Percentiles rank a stretch among this genome's conserved stretches.
Conservation (phyloP, 805 yeast genomes). For the Lipomyces spencermartinsiae region DNA sequence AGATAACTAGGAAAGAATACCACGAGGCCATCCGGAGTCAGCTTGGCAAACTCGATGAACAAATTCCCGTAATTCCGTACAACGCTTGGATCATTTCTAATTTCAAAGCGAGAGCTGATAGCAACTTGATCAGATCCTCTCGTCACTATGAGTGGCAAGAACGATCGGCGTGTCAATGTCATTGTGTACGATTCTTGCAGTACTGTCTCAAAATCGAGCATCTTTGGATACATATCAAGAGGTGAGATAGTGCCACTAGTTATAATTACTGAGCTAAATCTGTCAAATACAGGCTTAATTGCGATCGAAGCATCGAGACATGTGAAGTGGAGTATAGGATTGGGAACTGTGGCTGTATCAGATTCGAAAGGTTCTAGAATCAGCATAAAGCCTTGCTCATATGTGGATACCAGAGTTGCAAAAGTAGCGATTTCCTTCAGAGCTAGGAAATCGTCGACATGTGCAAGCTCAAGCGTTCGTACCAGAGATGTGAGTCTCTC, state of each 20-base stretch:
- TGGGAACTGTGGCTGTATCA: slow-evolving; percentile 94
- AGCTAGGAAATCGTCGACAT: slow-evolving; percentile 90
- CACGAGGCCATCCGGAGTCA: slow-evolving; percentile 97
- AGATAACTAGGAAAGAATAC: slow-evolving; percentile 96
- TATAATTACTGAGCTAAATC: slow-evolving; percentile 88
- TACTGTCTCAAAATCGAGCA: slow-evolving; percentile 92
- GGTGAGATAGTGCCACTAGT: slow-evolving; percentile 99
- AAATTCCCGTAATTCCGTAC: slow-evolving; percentile 96
- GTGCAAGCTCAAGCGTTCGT: slow-evolving; percentile 83
- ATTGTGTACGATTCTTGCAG: slow-evolving; percentile 93
- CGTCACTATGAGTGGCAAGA: slow-evolving; percentile 93
- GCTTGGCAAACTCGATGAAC: slow-evolving; percentile 88
- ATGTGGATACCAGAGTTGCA: slow-evolving; percentile 94
- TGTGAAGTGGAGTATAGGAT: slow-evolving; percentile 90
- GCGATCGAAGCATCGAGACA: slow-evolving; percentile 98
- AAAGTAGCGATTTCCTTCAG: slow-evolving; percentile 95
- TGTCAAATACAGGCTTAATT: slow-evolving; percentile 93
- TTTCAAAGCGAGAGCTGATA: slow-evolving; percentile 93
- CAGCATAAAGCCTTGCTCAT: slow-evolving; percentile 88
- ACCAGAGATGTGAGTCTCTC: slow-evolving; percentile 89
- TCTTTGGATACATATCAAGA: slow-evolving; percentile 96
- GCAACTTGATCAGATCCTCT: slow-evolving; percentile 99
- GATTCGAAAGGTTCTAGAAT: slow-evolving; percentile 96
- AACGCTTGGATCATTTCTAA: slow-evolving; percentile 96
- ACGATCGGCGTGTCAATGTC: slow-evolving; percentile 91